Evolutionary conservation across 202 grass and related monocot genomes (phyloP), one percentile per base, ranked within the genome.

Genomic region (Panicum hallii): DNA sequence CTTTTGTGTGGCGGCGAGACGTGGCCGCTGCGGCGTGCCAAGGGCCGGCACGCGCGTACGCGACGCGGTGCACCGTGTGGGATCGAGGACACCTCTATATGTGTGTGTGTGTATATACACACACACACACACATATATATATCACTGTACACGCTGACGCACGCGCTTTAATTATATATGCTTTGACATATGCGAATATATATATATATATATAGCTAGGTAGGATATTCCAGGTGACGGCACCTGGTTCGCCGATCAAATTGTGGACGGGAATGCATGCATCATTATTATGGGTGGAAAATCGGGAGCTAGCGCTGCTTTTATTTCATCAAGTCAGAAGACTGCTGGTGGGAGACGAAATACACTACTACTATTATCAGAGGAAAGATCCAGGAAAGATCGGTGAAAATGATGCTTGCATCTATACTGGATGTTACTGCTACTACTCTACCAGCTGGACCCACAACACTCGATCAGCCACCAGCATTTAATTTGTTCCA

Each of bases 51-150:
- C 20, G 20, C 47, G 47, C 1, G 0, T 0, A 1, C 16, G 70
- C 5, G 86, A 71, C 65, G 86, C 67, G 57, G 74, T 74, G 81
- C 36, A 32, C 32, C 32, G 32, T 32, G 32, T 32, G 32, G 32
- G 32, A 26, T 26, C 26, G 26, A 32, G 32, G 32, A 32, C 32
- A 32, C 32, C 32, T 32, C 32, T 26, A 26, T 26, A 26, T 26
- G n/a, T n/a, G n/a, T n/a, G n/a, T n/a, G n/a, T n/a, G n/a, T n/a
- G n/a, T n/a, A n/a, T n/a, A n/a, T n/a, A n/a, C n/a, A n/a, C n/a
- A n/a, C n/a, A n/a, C n/a, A n/a, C n/a, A n/a, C n/a, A n/a, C n/a
- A n/a, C n/a, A n/a, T 26, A 26, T 26, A 26, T 26, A 26, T 26
- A 26, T 26, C 26, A 26, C 26, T 26, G 26, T 26, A 26, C 26